Evolutionary conservation across 2,329 filamentous ascomycete species (phyloP).

Genomic region (Pseudopithomyces chartarum): DNA sequence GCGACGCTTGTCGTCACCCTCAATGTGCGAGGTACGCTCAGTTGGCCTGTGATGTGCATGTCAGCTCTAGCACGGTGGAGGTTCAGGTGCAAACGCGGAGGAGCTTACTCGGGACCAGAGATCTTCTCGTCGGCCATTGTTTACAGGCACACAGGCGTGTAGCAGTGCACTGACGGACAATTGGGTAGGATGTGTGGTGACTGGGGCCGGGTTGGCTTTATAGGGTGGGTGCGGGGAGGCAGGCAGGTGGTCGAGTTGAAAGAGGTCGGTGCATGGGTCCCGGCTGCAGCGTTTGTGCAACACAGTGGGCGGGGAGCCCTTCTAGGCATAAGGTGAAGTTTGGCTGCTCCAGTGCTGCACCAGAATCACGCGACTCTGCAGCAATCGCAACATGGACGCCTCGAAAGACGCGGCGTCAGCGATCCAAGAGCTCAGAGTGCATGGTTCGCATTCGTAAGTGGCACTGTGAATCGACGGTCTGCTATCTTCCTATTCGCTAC

Average conservation of each 20-base stretch:
- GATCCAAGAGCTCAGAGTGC: conserved; percentile 1
- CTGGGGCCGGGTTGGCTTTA: conserved; percentile 3
- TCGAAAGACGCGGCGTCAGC: neutral
- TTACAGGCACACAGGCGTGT: neutral
- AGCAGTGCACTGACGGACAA: neutral
- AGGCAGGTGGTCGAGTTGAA: conserved; percentile 6
- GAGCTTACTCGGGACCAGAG: conserved; percentile 7
- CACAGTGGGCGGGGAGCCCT: conserved; percentile 1
- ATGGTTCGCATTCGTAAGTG: neutral
- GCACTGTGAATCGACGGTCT: neutral
- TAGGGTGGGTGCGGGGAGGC: conserved; percentile 6
- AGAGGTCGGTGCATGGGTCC: conserved; percentile 1
- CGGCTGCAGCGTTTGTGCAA: conserved; percentile 5
- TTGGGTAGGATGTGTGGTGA: neutral
- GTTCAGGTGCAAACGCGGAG: neutral
- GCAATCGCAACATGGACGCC: neutral
- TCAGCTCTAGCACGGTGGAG: conserved; percentile 6
- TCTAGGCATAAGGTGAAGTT: conserved; percentile 1
- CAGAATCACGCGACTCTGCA: conserved; percentile 2
- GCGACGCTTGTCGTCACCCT: conserved; percentile 29
- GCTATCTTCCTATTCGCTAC: neutral
- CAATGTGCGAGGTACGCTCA: conserved; percentile 27
- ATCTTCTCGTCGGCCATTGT: conserved; percentile 9
- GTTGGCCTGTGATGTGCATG: conserved; percentile 17
- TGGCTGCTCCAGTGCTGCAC: neutral